Conservation (phyloP, 73 alveolate genomes). For the Tetrahymena malaccensis region DNA sequence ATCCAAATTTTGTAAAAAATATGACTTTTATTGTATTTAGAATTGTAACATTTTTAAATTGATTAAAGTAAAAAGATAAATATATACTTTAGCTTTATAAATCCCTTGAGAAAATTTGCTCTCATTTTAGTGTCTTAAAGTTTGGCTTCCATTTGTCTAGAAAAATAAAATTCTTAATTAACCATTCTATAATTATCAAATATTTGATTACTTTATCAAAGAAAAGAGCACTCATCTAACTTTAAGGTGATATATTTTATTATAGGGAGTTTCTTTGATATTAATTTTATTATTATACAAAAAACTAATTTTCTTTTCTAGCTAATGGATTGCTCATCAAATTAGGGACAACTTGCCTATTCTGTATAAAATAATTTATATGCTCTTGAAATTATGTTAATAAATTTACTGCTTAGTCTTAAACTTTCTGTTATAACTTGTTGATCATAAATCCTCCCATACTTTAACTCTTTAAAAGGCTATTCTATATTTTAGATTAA, state of each 20-base stretch:
- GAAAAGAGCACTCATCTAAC: background rate
- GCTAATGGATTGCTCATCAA: background rate
- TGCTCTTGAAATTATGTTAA: background rate
- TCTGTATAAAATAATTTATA: background rate
- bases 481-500: background rate
- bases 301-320: background rate
- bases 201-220: background rate
- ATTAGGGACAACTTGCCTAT: background rate
- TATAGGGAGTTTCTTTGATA: background rate
- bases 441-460: background rate
- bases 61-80: no score
- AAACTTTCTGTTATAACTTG: background rate
- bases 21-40: no score
- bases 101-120: background rate
- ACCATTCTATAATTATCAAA: no score
- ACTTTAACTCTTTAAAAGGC: background rate
- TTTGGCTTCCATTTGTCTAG: background rate
- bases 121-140: background rate
- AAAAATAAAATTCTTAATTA: no score
- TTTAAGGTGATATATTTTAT: background rate
- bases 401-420: background rate
- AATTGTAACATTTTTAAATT: no score
- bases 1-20: no score
- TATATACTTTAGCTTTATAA: background rate
- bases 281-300: background rate